Evolutionary conservation across 2,329 filamentous ascomycete genomes (phyloP).

Genomic region (Trichoderma sp.): DNA sequence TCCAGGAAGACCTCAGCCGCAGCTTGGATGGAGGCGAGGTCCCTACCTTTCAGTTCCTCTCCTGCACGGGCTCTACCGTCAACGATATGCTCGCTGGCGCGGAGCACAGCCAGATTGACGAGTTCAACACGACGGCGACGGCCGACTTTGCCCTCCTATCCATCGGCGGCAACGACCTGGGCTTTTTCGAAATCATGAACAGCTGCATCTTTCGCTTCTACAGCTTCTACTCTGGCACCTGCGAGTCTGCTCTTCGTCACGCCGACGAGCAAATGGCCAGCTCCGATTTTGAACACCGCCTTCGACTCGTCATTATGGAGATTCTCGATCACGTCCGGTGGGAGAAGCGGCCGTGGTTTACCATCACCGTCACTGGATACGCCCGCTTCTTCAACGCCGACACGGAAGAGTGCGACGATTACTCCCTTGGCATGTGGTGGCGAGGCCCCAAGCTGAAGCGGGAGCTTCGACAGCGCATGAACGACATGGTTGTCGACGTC

Average conservation of each 20-base stretch:
- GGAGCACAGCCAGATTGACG: slow-evolving; percentile 42
- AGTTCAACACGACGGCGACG: slow-evolving; percentile 38
- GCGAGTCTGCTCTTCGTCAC: slow-evolving; percentile 39
- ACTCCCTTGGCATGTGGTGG: slow-evolving; percentile 48
- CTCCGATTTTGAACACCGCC: slow-evolving; percentile 39
- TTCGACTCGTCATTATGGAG: slow-evolving; percentile 42
- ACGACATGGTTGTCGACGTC: slow-evolving; percentile 43
- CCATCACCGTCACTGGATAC: slow-evolving; percentile 47
- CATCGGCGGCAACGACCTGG: slow-evolving; percentile 50
- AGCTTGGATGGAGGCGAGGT: neutral
- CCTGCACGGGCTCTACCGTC: slow-evolving; percentile 47
- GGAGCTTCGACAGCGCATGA: slow-evolving; percentile 41
- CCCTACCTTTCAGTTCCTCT: slow-evolving; percentile 43
- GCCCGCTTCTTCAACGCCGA: slow-evolving; percentile 48
- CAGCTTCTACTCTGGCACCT: slow-evolving; percentile 47
- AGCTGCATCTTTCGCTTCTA: slow-evolving; percentile 51
- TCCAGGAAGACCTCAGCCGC: slow-evolving; percentile 37
- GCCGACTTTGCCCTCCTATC: slow-evolving; percentile 46
- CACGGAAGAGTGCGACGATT: slow-evolving; percentile 43
- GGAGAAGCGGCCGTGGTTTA: slow-evolving; percentile 45
- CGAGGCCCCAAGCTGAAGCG: slow-evolving; percentile 42
- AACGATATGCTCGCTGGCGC: slow-evolving; percentile 39
- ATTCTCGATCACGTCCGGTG: slow-evolving; percentile 44
- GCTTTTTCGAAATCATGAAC: slow-evolving; percentile 51
- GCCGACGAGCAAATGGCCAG: slow-evolving; percentile 36